These are phyloP conservation scores for Dissophora ornata DNA, from an alignment of 192 early-diverging fungal genomes.

Conservation along the genomic window DNA sequence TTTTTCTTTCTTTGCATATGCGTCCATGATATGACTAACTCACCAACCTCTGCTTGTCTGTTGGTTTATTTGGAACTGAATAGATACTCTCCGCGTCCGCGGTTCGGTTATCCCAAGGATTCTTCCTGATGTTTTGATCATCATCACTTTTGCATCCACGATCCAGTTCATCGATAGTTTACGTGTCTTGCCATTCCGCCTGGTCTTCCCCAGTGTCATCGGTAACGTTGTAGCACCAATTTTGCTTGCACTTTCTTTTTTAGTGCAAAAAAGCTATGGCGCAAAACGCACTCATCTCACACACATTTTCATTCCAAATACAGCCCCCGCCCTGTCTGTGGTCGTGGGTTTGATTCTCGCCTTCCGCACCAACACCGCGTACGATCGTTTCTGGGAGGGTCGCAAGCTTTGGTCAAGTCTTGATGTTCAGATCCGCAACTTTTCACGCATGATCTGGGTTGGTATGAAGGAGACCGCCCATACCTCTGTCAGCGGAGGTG, in stretches of 20 bases:
- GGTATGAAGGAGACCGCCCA: slow-evolving; percentile 45
- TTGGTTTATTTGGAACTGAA: no score
- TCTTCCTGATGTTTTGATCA: slow-evolving; percentile 32
- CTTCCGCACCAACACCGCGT: slow-evolving; percentile 55
- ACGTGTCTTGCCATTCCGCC: not conserved
- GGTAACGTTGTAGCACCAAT: slow-evolving; percentile 40
- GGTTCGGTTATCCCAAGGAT: slow-evolving; percentile 49
- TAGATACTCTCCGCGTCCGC: slow-evolving; percentile 42
- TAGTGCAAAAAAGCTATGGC: no score
- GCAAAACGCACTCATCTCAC: no score
- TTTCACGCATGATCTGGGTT: slow-evolving; percentile 56
- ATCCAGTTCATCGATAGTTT: slow-evolving; percentile 9
- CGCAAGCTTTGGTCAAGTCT: slow-evolving; percentile 53
- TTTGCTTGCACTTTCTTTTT: slow-evolving; percentile 4
- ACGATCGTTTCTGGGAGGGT: slow-evolving; percentile 59
- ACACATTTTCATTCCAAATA: no score
- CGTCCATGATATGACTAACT: no score
- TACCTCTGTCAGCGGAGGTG: not conserved
- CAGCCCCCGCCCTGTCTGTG: slow-evolving; percentile 50
- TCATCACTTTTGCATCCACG: slow-evolving; percentile 19
- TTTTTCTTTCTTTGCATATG: no score
- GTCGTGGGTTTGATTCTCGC: slow-evolving; percentile 54
- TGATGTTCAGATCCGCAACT: slow-evolving; percentile 54
- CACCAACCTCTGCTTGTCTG: not conserved
- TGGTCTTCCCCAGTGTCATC: slow-evolving; percentile 29